Percentiles rank a stretch among this genome's conserved stretches.
Conservation (phyloP, 2,329 filamentous ascomycete species). For the Myriangium duriaei region DNA sequence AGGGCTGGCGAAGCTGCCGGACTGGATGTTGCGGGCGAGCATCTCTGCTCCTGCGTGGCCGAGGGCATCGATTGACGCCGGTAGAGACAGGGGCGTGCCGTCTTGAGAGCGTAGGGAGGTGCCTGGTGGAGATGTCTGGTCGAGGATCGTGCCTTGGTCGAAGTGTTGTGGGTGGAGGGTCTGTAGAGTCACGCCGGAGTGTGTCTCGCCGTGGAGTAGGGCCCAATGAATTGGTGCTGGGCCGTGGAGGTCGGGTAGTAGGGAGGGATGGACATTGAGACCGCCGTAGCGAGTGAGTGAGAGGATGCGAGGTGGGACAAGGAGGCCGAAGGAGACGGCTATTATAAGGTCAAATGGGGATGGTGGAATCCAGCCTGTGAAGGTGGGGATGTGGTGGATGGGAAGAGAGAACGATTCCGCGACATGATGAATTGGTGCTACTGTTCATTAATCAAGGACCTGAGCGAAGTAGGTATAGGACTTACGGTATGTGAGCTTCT, state of each 20-base stretch:
- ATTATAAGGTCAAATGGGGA: conserved; percentile 61
- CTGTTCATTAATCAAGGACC: conserved; percentile 9
- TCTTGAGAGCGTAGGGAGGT: too few relatives aligned
- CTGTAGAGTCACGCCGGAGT: conserved; percentile 72
- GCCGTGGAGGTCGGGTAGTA: conserved; percentile 76
- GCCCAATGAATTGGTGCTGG: conserved; percentile 78
- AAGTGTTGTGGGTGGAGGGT: conserved; percentile 67
- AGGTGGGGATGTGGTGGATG: conserved; percentile 67
- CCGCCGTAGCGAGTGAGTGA: conserved; percentile 64
- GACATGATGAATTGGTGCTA: conserved; percentile 60
- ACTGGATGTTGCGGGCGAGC: conserved; percentile 52
- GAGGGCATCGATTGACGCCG: conserved; percentile 37
- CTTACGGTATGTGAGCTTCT: conserved; percentile 52
- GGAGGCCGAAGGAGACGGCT: conserved; percentile 86
- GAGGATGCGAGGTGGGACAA: conserved; percentile 71
- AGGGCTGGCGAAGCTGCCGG: conserved; percentile 23
- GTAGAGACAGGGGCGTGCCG: conserved; percentile 29
- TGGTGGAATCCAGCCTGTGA: conserved; percentile 67
- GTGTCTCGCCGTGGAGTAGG: conserved; percentile 48
- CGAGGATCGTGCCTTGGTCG: conserved; percentile 65
- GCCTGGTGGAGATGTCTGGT: conserved; percentile 47
- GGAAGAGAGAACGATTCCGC: conserved; percentile 50
- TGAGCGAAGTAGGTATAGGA: conserved; percentile 4
- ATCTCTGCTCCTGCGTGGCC: conserved; percentile 56
- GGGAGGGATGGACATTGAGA: conserved; percentile 83